Evolutionary conservation across 768 basidiomycete species (phyloP), one percentile per base, ranked within the genome.

Genomic region (Rhizopogon vesiculosus): DNA sequence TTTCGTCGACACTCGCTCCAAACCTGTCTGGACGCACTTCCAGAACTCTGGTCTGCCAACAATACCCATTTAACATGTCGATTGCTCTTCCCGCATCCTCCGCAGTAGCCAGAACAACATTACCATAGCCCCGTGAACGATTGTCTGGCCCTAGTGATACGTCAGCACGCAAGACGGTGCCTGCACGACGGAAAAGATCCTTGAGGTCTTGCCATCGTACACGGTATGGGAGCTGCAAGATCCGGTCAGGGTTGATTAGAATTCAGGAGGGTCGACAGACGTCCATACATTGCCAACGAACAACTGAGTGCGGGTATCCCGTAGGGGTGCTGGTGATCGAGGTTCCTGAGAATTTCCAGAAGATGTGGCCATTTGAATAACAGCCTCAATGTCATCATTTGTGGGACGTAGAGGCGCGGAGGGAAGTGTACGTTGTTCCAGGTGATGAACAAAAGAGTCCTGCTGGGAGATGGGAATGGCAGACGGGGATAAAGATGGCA

Each of bases 191-290:
- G 72, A 99, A 98, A 51, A 99, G 83, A 69, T 99, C 96, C 64
- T 99, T 98, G 59, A 99, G 82, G 75, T 99, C 97, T 75, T 99
- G 97, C 97, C 97, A 99, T 54, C 97, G 85, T 40, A 98, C 95
- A 58, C 96, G 81, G 72, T 96, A 98, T 0, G 97, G 97, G 25
- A 99, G 83, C 93, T 95, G 62, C 35, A 53, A 25, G 51, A 44
- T n/a, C 10, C 12, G 28, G 42, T n/a, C 45, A 42, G 53, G 28
- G 31, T 7, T 43, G 31, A 39, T 22, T 16, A 28, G 31, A 42
- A 58, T 31, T 45, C 15, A 53, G 55, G 9, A 50, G 9, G 48
- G 42, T 46, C 22, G 55, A n/a, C 54, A 45, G 41, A 44, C 40
- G 57, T 18, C 76, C 88, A 59, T 71, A 95, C 93, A 71, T 99